These are phyloP conservation scores for Ceratobasidium sp. DNA, from an alignment of 1,284 basidiomycete genomes.

Conservation along the genomic window DNA sequence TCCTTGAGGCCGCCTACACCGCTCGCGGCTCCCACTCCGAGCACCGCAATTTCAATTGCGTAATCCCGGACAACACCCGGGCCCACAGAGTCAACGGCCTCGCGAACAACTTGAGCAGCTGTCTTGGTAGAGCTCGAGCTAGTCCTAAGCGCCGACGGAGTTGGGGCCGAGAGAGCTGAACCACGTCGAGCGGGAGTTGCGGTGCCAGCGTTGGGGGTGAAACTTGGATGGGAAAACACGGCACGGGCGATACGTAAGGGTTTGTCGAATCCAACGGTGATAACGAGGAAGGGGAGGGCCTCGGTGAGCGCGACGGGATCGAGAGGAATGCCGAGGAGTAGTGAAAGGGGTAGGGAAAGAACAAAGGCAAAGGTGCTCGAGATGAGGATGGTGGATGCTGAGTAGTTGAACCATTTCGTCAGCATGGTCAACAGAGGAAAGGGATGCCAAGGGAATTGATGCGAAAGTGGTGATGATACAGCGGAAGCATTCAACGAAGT, in stretches of 20 bases:
- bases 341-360: conserved; percentile 82
- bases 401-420: conserved; percentile 23
- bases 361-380: conserved; percentile 89
- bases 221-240: conserved; percentile 85
- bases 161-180: conserved; percentile 26
- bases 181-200: conserved; percentile 2
- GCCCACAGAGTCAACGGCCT: conserved; percentile 80
- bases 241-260: conserved; percentile 89
- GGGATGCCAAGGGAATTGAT: conserved; percentile 34
- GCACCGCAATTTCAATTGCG: conserved; percentile 86
- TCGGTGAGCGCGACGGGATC: conserved; percentile 93
- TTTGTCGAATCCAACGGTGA: conserved; percentile 98
- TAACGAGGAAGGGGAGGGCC: conserved; percentile 95
- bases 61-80: conserved; percentile 90
- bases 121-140: conserved; percentile 57
- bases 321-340: conserved; percentile 82
- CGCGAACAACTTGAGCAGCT: conserved; percentile 81
- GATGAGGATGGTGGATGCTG: conserved; percentile 78
- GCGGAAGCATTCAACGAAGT: conserved; percentile 24
- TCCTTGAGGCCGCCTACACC: conserved; percentile 90
- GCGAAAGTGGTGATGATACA: conserved; percentile 21
- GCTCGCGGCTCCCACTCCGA: conserved; percentile 84
- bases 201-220: conserved; percentile 51
- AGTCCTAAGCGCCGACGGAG: conserved; percentile 27
- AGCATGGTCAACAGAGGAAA: conserved; percentile 12